Conservation (phyloP, 2,329 filamentous ascomycete species). For the Anthostomella pinea region DNA sequence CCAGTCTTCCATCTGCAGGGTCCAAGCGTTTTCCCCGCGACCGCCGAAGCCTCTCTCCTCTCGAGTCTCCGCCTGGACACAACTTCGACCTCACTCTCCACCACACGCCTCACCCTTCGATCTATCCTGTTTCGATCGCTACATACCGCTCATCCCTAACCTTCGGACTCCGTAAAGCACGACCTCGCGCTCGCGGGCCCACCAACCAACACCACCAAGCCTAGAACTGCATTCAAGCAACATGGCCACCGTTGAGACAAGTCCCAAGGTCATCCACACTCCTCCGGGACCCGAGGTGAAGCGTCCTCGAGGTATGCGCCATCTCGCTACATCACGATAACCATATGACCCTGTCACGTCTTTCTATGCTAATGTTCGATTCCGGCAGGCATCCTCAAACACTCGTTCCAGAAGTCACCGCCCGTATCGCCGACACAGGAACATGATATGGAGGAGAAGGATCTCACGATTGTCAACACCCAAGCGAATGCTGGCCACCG, state of each 20-base stretch:
- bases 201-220: conserved; percentile 1
- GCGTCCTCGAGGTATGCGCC: conserved; percentile 30
- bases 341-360: neutral
- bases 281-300: conserved; percentile 20
- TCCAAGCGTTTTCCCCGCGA: conserved; percentile 6
- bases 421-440: conserved; percentile 49
- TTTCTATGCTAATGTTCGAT: neutral
- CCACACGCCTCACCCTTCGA: neutral
- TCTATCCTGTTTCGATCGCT: too few species aligned
- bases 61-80: too few species aligned
- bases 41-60: too few species aligned
- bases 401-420: conserved; percentile 67
- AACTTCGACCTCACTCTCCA: neutral
- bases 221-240: conserved; percentile 7
- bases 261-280: conserved; percentile 22
- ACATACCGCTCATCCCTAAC: neutral
- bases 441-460: conserved; percentile 68
- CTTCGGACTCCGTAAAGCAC: neutral
- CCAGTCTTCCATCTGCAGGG: neutral
- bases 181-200: neutral
- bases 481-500: conserved; percentile 89
- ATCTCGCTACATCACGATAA: conserved; percentile 4
- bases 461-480: conserved; percentile 91
- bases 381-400: conserved; percentile 83
- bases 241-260: conserved; percentile 31